These are phyloP conservation scores for Phlegmacium glaucopus DNA, from an alignment of 768 basidiomycete genomes.

Conservation along the genomic window DNA sequence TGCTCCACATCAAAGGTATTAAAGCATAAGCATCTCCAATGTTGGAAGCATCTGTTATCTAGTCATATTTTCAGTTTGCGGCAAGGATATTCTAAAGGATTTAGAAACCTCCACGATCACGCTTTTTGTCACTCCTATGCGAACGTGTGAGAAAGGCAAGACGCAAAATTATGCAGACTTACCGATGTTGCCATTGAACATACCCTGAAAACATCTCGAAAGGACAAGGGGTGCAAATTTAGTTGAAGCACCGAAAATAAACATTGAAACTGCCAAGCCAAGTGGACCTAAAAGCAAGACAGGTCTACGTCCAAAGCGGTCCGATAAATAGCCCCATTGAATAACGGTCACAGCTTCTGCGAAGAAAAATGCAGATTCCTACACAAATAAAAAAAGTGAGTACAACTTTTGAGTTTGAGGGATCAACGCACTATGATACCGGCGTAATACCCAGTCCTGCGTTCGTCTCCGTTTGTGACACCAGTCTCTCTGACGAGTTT, in stretches of 20 bases:
- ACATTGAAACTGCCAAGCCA: slow-evolving; percentile 35
- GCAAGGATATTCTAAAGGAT: background rate
- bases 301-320: slow-evolving; percentile 40
- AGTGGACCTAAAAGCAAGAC: slow-evolving; percentile 40
- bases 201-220: slow-evolving; percentile 32
- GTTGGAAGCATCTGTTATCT: slow-evolving; percentile 34
- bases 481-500: slow-evolving; percentile 44
- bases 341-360: slow-evolving; percentile 41
- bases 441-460: slow-evolving; percentile 45
- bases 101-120: slow-evolving; percentile 39
- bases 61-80: no score
- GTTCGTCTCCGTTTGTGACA: slow-evolving; percentile 41
- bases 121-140: slow-evolving; percentile 39
- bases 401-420: background rate
- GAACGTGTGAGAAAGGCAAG: background rate
- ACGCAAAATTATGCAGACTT: background rate
- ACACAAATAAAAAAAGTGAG: background rate
- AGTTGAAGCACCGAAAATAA: slow-evolving; percentile 39
- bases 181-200: slow-evolving; percentile 37
- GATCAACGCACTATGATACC: slow-evolving; percentile 37
- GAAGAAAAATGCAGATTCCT: slow-evolving; percentile 45
- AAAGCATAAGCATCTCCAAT: slow-evolving; percentile 35
- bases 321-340: slow-evolving; percentile 43
- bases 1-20: slow-evolving; percentile 31
- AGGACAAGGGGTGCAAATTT: slow-evolving; percentile 31